Evolutionary conservation across 2,329 filamentous ascomycete species (phyloP).

Genomic region (Colletotrichum falcatum): DNA sequence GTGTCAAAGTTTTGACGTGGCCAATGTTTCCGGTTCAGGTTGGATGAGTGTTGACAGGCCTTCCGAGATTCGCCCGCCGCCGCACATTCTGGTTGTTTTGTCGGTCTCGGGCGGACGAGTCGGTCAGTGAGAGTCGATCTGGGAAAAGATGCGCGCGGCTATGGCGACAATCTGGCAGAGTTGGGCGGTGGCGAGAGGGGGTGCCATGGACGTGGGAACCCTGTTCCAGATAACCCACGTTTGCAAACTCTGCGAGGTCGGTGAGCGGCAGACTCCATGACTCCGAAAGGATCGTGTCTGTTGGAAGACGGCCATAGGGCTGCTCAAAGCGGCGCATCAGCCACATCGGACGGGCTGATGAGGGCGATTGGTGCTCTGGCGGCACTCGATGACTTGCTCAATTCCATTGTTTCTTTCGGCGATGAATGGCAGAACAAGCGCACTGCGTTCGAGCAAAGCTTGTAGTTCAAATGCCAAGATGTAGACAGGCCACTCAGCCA

Average conservation of each 20-base stretch:
- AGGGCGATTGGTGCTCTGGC: neutral
- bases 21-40: slow-evolving; percentile 19
- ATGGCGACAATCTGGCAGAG: neutral
- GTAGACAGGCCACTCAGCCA: neutral
- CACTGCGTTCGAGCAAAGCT: neutral
- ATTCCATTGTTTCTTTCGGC: neutral
- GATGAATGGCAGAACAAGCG: neutral
- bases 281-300: neutral
- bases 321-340: neutral
- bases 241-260: neutral
- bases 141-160: slow-evolving; percentile 18
- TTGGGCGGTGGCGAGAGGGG: neutral
- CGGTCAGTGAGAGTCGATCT: no score
- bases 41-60: slow-evolving; percentile 2
- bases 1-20: slow-evolving; percentile 31
- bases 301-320: neutral
- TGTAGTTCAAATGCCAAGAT: neutral
- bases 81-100: neutral
- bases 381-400: neutral
- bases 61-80: neutral
- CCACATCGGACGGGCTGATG: neutral
- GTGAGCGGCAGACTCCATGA: slow-evolving; percentile 1
- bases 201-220: neutral
- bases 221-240: neutral
- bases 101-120: neutral